Conservation (phyloP, 2,329 filamentous ascomycete genomes). For the Colletotrichum noveboracense region DNA sequence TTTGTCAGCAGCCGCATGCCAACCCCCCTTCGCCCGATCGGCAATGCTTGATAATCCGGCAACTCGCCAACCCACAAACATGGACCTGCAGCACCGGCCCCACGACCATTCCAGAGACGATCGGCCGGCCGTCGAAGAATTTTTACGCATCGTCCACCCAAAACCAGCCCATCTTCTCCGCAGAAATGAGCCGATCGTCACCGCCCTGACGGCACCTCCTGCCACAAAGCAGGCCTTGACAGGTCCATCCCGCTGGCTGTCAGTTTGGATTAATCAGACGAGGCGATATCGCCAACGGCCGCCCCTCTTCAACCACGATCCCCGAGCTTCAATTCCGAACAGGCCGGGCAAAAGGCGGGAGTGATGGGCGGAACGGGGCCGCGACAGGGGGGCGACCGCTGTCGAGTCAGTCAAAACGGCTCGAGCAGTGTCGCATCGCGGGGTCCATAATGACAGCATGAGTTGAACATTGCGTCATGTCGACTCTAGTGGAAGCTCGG, state of each 20-base stretch:
- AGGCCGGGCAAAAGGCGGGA: not conserved
- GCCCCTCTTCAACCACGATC: not conserved
- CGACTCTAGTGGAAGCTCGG: not conserved
- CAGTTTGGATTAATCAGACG: not conserved
- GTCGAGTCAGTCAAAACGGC: not conserved
- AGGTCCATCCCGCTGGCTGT: not conserved
- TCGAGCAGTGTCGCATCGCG: not conserved
- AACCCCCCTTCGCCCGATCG: not conserved
- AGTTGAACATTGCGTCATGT: conserved; percentile 13
- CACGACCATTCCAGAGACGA: not conserved
- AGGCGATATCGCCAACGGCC: not conserved
- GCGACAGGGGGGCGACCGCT: not conserved
- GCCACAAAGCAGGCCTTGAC: not conserved
- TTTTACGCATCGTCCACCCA: not conserved
- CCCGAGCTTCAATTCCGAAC: not conserved
- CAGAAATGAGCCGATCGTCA: not conserved
- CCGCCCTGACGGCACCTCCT: not conserved
- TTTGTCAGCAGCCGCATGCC: not conserved
- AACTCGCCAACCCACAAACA: not conserved
- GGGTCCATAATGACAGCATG: conserved; percentile 2
- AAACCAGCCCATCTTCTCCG: not conserved
- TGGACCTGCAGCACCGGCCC: not conserved
- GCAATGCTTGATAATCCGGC: not conserved
- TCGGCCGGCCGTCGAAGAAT: not conserved
- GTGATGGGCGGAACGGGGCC: not conserved